Percentiles rank a stretch among this genome's conserved stretches.
phyloP scores from a whole-genome alignment of 345 rosid genomes.

The Cardiospermum halicacabum region DNA sequence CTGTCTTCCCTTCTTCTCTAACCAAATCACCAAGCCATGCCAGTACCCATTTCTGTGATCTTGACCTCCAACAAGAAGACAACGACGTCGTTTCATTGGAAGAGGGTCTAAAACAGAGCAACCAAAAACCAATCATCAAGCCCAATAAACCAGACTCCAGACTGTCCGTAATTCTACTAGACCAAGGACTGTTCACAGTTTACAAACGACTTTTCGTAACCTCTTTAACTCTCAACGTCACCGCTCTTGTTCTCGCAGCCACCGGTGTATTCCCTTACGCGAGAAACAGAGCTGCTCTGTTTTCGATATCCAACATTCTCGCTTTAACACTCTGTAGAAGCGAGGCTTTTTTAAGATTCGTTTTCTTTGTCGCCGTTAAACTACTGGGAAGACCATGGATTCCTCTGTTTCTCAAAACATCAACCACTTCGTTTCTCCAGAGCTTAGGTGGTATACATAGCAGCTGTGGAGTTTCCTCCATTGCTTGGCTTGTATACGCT shows the following conservation, averaged over 20 bases:
- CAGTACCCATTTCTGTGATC: slow-evolving; percentile 76
- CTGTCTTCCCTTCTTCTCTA: slow-evolving; percentile 36
- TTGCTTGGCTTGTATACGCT: slow-evolving; percentile 64
- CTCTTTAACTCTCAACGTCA: slow-evolving; percentile 42
- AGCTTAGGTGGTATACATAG: slow-evolving; percentile 80
- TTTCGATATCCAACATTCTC: slow-evolving; percentile 65
- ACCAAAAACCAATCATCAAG: slow-evolving; percentile 18
- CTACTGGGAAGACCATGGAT: slow-evolving; percentile 55
- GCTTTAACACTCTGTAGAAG: slow-evolving; percentile 69
- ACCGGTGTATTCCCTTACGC: slow-evolving; percentile 61
- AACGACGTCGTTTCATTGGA: slow-evolving; percentile 26
- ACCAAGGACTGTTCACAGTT: slow-evolving; percentile 74
- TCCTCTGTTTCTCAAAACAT: slow-evolving; percentile 49
- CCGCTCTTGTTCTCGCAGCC: slow-evolving; percentile 51
- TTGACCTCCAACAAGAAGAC: slow-evolving; percentile 19
- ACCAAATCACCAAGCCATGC: slow-evolving; percentile 40
- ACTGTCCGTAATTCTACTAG: slow-evolving; percentile 62
- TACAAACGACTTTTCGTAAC: slow-evolving; percentile 65
- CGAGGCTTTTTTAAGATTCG: slow-evolving; percentile 58
- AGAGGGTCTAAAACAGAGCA: slow-evolving; percentile 32
- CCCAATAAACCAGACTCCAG: slow-evolving; percentile 49
- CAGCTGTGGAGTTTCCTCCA: slow-evolving; percentile 68
- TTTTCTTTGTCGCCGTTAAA: slow-evolving; percentile 56
- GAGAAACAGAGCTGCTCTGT: slow-evolving; percentile 55
- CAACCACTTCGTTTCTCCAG: slow-evolving; percentile 66